Evolutionary conservation across 2,329 filamentous ascomycete species (phyloP), one percentile per base, ranked within the genome.

Genomic region (Aspergillus felis): DNA sequence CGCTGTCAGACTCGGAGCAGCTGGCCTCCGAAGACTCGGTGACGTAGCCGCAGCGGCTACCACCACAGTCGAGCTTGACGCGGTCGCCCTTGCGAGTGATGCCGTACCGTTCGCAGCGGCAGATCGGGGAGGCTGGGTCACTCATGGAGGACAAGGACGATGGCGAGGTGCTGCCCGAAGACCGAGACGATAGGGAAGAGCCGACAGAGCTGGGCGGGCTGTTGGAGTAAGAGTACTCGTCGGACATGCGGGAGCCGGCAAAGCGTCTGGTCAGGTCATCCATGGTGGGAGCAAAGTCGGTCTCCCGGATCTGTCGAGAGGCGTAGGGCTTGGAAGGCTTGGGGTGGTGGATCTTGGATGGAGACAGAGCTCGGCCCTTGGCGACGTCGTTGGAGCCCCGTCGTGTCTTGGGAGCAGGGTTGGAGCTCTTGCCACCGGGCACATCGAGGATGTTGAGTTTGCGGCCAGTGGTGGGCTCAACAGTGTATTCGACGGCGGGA

Each of bases 381-480:
- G 90, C 86, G 71, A 96, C 86, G 71, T 91, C 89, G 67, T 82
- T 75, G 62, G 71, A 85, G 78, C 78, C 68, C 32, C 76, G 73
- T 62, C 76, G 75, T 59, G 71, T 28, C 73, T 64, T 75, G 69
- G 62, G 69, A 60, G 67, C 68, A 64, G 57, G 61, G 32, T 80
- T 79, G 64, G 68, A 74, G 65, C 68, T 74, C 73, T 78, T 78
- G 64, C 78, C 77, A 58, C 81, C 79, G 74, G 92, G 90, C 61
- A 96, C 90, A 76, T 97, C 92, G 77, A 99, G 91, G 79, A 96
- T 91, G 85, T 99, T 99, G 69, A 99, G 85, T 78, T 92, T 91
- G 76, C 94, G 93, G 80, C 92, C 91, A 57, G 94, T 97, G 76
- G 92, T 97, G 74, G 93, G 92, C 83, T 99, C 94, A 66, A 90